These are phyloP conservation scores for Claviceps arundinis DNA, from an alignment of 2,329 filamentous ascomycete species.

Conservation along the genomic window DNA sequence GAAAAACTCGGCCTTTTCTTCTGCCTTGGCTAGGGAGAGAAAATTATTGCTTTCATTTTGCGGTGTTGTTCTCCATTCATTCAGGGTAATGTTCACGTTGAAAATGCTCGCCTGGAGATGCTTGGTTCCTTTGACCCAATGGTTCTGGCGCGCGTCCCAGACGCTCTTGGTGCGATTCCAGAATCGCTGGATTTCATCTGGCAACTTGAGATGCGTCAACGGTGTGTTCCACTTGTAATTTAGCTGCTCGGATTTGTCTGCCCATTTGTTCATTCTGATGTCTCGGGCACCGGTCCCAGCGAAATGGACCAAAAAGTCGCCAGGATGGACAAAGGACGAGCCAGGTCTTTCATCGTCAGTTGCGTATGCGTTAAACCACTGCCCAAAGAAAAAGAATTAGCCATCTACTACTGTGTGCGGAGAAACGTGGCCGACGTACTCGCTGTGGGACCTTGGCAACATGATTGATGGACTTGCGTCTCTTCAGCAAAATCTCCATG, in stretches of 20 bases:
- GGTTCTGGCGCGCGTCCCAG: neutral
- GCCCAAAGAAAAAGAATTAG: neutral
- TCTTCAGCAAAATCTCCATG: constrained; percentile 8
- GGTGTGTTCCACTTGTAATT: constrained; percentile 3
- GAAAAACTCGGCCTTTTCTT: neutral
- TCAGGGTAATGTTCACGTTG: neutral
- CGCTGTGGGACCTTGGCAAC: constrained; percentile 8
- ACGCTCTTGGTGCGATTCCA: constrained; percentile 2
- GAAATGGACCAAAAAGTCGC: constrained; percentile 12
- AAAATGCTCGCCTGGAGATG: neutral
- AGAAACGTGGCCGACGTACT: neutral
- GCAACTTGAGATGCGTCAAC: neutral
- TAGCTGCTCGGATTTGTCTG: constrained; percentile 1
- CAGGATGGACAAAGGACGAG: constrained; percentile 1
- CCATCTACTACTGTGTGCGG: neutral
- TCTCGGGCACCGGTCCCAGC: constrained; percentile 4
- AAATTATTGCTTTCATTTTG: neutral
- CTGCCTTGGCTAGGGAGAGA: neutral
- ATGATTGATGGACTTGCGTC: constrained; percentile 5
- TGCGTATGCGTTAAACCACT: constrained; percentile 12
- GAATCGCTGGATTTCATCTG: neutral
- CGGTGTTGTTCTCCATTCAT: neutral
- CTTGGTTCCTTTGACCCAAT: neutral
- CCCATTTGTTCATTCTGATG: constrained; percentile 1
- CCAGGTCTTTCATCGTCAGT: neutral